Percentiles rank a stretch among this genome's conserved stretches.
Evolutionary conservation across 2,329 filamentous ascomycete species (phyloP).

Genomic region (Emericellopsis atlantica): DNA sequence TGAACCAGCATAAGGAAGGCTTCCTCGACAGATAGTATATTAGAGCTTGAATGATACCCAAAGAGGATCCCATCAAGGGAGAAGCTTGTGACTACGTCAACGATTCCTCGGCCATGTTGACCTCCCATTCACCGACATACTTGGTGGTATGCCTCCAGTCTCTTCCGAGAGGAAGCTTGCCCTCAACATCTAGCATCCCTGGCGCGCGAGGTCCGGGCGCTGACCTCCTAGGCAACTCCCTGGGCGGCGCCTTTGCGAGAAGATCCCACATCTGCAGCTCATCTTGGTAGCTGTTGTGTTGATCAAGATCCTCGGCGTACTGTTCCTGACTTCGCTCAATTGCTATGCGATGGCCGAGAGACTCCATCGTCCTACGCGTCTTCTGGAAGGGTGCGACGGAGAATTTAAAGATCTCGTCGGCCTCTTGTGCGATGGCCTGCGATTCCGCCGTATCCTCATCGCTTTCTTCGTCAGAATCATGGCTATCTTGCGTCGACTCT

Average conservation of each 20-base stretch:
- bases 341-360: conserved; percentile 23
- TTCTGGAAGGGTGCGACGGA: conserved; percentile 26
- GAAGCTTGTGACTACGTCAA: background rate
- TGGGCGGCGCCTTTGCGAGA: conserved; percentile 23
- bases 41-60: background rate
- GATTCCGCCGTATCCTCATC: conserved; percentile 6
- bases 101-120: background rate
- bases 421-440: conserved; percentile 23
- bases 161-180: conserved; percentile 19
- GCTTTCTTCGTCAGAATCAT: background rate
- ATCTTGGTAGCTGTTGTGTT: conserved; percentile 22
- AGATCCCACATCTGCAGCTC: conserved; percentile 33
- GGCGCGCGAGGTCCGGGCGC: conserved; percentile 13
- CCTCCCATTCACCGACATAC: conserved; percentile 30
- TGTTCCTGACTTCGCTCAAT: conserved; percentile 28
- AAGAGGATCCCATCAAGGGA: background rate
- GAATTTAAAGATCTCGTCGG: conserved; percentile 27
- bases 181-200: conserved; percentile 18
- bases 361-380: conserved; percentile 19
- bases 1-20: too few species aligned
- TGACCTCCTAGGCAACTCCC: conserved; percentile 15
- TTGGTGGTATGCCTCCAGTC: conserved; percentile 25
- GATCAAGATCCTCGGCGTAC: conserved; percentile 29
- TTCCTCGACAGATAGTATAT: background rate
- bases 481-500: conserved; percentile 2